Evolutionary conservation across 2,329 filamentous ascomycete species (phyloP), one percentile per base, ranked within the genome.

Genomic region (Leptosphaerulina australis): DNA sequence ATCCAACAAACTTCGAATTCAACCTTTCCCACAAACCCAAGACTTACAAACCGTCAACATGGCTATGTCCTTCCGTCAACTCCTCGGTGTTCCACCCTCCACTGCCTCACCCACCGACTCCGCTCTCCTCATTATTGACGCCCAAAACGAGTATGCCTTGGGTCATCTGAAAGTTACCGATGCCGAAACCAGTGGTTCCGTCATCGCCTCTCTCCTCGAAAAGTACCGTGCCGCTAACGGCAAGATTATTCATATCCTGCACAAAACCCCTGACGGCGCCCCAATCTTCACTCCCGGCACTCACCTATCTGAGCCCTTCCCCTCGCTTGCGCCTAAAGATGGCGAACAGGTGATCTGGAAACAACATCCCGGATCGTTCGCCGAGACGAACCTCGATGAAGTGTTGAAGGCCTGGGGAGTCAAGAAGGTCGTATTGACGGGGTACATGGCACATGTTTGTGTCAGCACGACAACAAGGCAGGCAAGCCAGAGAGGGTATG

Each of bases 91-190:
- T 5, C 62, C 74, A 8, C 78, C 78, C 25, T 83, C 81, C 10
- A 81, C 79, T 0, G 84, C 83, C 4, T 79, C 81, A 0, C 71
- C 79, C 2, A 65, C 69, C 34, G 83, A 87, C 71, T 83, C 79
- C 56, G 79, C 80, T 1, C 77, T 88, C 33, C 71, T 88, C 61
- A 87, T 88, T 69, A 85, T 88, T 64, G 85, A 88, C 64, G 85
- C 85, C 1, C 86, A 88, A 63, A 87, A 87, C 64, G 86, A 88
- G 72, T 88, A 85, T 56, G 80, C 80, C 7, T 68, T 75, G 4
- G 85, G 85, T 39, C 71, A 77, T 5, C 77, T 88, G 0, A 76
- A 78, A 14, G 80, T 83, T 30, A 70, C 75, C 40, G 77, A 85
- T 49, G 77, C 85, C 2, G 61, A 74, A 0, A 50, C 73, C 3